Percentiles rank a stretch among this genome's conserved stretches.
phyloP scores from a whole-genome alignment of 768 basidiomycete species.

The Leccinum variicolor region DNA sequence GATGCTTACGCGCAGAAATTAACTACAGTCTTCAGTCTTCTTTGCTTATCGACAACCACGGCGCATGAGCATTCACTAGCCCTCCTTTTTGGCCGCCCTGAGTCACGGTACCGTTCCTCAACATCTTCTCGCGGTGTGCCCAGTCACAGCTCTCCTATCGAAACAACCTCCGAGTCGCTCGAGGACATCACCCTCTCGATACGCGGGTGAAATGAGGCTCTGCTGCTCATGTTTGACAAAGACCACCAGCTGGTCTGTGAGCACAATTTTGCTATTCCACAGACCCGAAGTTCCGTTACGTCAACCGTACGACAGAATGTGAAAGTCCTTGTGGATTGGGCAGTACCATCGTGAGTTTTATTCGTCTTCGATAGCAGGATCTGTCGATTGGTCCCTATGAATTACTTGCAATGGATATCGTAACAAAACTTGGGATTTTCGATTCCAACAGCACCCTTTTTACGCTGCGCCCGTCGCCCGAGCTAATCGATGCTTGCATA shows the following conservation, averaged over 20 bases:
- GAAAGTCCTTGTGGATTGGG: slow-evolving; percentile 33
- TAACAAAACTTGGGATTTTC: slow-evolving; percentile 64
- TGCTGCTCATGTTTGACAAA: slow-evolving; percentile 68
- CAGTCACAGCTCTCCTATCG: slow-evolving; percentile 67
- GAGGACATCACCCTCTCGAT: slow-evolving; percentile 51
- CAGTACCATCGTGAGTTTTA: slow-evolving; percentile 30
- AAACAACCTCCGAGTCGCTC: slow-evolving; percentile 51
- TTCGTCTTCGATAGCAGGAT: background rate
- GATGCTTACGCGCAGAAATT: no score
- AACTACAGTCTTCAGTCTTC: no score
- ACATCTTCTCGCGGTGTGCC: no score
- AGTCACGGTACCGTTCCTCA: no score
- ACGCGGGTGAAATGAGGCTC: slow-evolving; percentile 57
- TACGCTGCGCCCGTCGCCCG: slow-evolving; percentile 55
- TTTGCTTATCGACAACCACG: no score
- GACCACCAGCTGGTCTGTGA: slow-evolving; percentile 58
- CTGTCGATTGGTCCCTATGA: slow-evolving; percentile 31
- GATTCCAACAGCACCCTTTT: slow-evolving; percentile 57
- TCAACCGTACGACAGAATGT: slow-evolving; percentile 59
- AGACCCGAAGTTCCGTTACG: slow-evolving; percentile 64
- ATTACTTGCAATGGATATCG: slow-evolving; percentile 59
- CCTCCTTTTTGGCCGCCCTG: no score
- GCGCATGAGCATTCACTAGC: no score
- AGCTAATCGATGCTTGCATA: slow-evolving; percentile 57
- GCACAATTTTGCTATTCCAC: slow-evolving; percentile 63